These are phyloP conservation scores for Neoconidiobolus thromboides DNA, from an alignment of 371 early-diverging fungal species.

Conservation along the genomic window DNA sequence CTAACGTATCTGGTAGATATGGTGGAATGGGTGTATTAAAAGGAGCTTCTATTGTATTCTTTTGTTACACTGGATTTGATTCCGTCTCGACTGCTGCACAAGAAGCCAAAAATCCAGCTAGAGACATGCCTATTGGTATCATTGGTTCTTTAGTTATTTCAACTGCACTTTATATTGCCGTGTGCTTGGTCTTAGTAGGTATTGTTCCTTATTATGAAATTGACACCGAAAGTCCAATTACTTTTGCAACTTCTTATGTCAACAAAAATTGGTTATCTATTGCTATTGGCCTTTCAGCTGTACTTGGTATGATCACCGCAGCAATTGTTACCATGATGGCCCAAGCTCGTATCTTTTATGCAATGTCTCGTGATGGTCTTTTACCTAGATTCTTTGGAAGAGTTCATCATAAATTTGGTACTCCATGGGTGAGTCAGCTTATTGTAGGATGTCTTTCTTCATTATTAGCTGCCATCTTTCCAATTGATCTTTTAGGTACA, in stretches of 20 bases:
- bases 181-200: constrained; percentile 53
- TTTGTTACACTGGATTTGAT: constrained; percentile 83
- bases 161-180: constrained; percentile 57
- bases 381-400: constrained; percentile 20
- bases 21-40: constrained; percentile 52
- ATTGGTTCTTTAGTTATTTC: constrained; percentile 52
- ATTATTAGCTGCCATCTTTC: constrained; percentile 47
- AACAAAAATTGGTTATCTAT: constrained; percentile 30
- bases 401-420: constrained; percentile 27
- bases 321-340: constrained; percentile 50
- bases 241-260: constrained; percentile 36
- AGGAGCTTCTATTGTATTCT: constrained; percentile 66
- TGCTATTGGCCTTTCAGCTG: constrained; percentile 25
- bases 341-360: constrained; percentile 73
- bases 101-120: constrained; percentile 61
- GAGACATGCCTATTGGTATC: constrained; percentile 77
- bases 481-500: constrained; percentile 63
- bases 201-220: constrained; percentile 38
- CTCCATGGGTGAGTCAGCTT: constrained; percentile 53
- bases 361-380: constrained; percentile 41
- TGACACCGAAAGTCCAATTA: constrained; percentile 33
- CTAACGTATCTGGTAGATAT: constrained; percentile 17
- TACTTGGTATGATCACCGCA: constrained; percentile 59
- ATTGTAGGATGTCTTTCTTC: constrained; percentile 47
- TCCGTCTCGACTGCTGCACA: constrained; percentile 72